These are phyloP conservation scores for Cercophora sp. DNA, from an alignment of 495 filamentous ascomycete genomes.

Conservation along the genomic window DNA sequence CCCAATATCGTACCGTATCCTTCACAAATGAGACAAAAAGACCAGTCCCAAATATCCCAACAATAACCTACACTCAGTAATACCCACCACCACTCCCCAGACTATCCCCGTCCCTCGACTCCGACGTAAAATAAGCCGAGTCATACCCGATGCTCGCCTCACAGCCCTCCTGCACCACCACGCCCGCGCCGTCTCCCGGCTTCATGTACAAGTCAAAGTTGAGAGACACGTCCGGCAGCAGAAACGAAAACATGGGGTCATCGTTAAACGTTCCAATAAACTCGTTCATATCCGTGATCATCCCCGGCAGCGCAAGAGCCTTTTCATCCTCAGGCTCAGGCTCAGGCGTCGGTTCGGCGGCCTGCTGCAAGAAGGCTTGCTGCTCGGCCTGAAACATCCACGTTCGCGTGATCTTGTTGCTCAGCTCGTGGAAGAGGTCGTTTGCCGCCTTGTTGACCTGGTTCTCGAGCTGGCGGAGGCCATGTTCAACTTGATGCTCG, in stretches of 20 bases:
- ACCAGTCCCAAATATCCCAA: too few relatives aligned
- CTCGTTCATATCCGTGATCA: not conserved
- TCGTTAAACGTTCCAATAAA: not conserved
- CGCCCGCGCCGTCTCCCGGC: not conserved
- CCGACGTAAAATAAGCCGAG: slow-evolving; percentile 1
- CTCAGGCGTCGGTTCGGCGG: not conserved
- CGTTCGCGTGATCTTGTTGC: slow-evolving; percentile 17
- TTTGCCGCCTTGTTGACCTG: slow-evolving; percentile 15
- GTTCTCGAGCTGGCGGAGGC: slow-evolving; percentile 15
- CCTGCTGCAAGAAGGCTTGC: not conserved
- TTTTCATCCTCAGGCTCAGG: not conserved
- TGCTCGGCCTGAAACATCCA: slow-evolving; percentile 19
- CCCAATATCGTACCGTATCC: too few relatives aligned
- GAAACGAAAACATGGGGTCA: not conserved
- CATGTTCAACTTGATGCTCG: slow-evolving; percentile 22
- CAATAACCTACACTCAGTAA: too few relatives aligned
- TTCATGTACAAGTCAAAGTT: not conserved
- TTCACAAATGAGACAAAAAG: not conserved
- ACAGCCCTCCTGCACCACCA: not conserved
- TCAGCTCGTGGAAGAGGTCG: slow-evolving; percentile 18
- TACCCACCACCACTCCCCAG: not conserved
- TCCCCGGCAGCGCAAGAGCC: too few relatives aligned
- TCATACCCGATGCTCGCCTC: not conserved
- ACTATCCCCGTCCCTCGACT: not conserved
- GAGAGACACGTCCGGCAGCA: not conserved